These are phyloP conservation scores for Sapria himalayana DNA, from an alignment of 345 rosid species.

Conservation along the genomic window DNA sequence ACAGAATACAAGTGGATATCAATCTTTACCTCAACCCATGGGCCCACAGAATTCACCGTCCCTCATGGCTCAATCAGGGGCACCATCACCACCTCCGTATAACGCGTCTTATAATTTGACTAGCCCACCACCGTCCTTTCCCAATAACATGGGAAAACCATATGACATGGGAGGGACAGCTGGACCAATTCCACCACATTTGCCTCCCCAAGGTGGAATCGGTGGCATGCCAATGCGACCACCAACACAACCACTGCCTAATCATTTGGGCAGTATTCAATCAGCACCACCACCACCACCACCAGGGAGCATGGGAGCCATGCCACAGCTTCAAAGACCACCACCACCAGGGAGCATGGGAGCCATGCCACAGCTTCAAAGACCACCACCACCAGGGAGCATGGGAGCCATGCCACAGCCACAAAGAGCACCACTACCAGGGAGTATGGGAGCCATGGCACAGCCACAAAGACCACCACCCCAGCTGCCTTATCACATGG, in stretches of 20 bases:
- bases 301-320: conserved; percentile 8
- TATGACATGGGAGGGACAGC: conserved; percentile 10
- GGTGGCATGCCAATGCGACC: conserved; percentile 12
- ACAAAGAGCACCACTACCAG: too few species aligned
- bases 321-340: conserved; percentile 3
- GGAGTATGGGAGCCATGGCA: too few species aligned
- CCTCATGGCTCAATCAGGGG: neutral
- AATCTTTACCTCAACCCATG: too few species aligned
- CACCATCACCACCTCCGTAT: neutral
- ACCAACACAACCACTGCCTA: conserved; percentile 10
- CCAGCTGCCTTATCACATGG: too few species aligned
- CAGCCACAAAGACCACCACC: too few species aligned
- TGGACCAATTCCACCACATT: neutral
- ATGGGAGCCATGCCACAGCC: conserved; percentile 5
- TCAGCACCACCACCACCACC: conserved; percentile 10
- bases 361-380: neutral
- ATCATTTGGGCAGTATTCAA: conserved; percentile 4
- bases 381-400: conserved; percentile 5
- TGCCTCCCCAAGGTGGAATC: conserved; percentile 12
- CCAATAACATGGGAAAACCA: conserved; percentile 10
- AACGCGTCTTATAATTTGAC: too few species aligned
- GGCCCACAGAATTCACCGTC: too few species aligned
- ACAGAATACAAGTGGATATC: conserved; percentile 5
- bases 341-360: neutral
- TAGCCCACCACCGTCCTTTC: conserved; percentile 1